Percentiles rank a stretch among this genome's conserved stretches.
Evolutionary conservation across 2,329 filamentous ascomycete species (phyloP).

Genomic region (Reticulascus tulasneorum): DNA sequence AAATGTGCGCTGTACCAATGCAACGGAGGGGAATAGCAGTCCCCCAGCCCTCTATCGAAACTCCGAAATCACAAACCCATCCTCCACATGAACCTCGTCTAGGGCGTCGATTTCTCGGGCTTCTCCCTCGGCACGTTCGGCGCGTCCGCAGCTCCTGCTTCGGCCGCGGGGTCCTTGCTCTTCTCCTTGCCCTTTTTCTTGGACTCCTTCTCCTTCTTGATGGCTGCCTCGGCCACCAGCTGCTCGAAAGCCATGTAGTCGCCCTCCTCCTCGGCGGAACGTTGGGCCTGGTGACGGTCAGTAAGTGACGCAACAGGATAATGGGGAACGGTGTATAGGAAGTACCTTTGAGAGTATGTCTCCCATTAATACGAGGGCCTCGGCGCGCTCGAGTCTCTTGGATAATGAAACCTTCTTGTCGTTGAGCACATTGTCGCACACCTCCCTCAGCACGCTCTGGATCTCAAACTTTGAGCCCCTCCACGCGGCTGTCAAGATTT

Average conservation of each 20-base stretch:
- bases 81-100: too few species aligned
- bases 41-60: too few species aligned
- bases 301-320: slow-evolving; percentile 10
- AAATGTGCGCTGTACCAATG: too few species aligned
- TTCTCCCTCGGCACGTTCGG: slow-evolving; percentile 22
- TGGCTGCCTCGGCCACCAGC: slow-evolving; percentile 90
- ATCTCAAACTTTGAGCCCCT: slow-evolving; percentile 96
- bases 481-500: slow-evolving; percentile 97
- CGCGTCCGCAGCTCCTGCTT: slow-evolving; percentile 20
- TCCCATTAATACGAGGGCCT: slow-evolving; percentile 83
- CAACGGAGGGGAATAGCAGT: too few species aligned
- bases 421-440: slow-evolving; percentile 84
- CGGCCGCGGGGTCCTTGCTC: slow-evolving; percentile 38
- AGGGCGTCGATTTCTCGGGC: slow-evolving; percentile 10
- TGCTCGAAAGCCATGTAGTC: slow-evolving; percentile 99
- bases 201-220: slow-evolving; percentile 88
- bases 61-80: too few species aligned
- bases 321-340: slow-evolving; percentile 1
- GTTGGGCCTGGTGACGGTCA: slow-evolving; percentile 60
- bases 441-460: slow-evolving; percentile 88
- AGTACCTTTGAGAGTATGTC: slow-evolving; percentile 84
- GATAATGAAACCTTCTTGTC: slow-evolving; percentile 72
- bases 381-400: slow-evolving; percentile 87
- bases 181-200: slow-evolving; percentile 63
- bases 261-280: slow-evolving; percentile 92